Conservation (phyloP, 139 green algal species). For the Yamagishiella unicocca region DNA sequence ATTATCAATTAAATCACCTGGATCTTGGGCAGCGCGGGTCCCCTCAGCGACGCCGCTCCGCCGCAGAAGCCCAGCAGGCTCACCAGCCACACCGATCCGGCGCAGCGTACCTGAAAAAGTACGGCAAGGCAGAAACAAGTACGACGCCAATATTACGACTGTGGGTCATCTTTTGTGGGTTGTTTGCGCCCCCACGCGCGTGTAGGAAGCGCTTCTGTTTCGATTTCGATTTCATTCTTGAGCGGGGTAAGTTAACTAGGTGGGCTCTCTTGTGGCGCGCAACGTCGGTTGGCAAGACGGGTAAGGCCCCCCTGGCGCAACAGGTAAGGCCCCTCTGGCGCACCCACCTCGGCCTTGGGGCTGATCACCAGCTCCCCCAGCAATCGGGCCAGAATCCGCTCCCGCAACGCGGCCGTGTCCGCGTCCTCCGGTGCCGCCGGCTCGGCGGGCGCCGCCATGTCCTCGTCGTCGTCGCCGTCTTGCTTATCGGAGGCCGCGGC, state of each 20-base stretch:
- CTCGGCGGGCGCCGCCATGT: not conserved
- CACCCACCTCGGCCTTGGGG: not conserved
- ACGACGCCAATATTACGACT: no score
- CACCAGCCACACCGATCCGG: conserved; percentile 86
- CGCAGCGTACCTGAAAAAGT: conserved; percentile 73
- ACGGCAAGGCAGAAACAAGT: not conserved
- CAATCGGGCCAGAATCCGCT: not conserved
- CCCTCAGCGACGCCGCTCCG: conserved; percentile 60
- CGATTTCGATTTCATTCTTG: no score
- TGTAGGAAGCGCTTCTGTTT: no score
- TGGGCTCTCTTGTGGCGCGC: no score
- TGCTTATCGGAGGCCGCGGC: not conserved
- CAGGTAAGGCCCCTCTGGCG: no score
- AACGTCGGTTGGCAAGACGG: no score
- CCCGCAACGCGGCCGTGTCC: not conserved
- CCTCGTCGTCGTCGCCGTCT: not conserved
- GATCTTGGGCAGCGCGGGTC: conserved; percentile 62
- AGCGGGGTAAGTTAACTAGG: no score
- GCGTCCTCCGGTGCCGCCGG: not conserved
- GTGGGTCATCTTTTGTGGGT: no score
- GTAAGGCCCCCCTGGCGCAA: no score
- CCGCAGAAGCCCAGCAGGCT: conserved; percentile 81
- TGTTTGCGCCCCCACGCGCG: no score
- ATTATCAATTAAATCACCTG: no score
- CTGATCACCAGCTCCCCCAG: conserved; percentile 23